Conservation (phyloP, 768 basidiomycete species). For the Mycena leptocephala region DNA sequence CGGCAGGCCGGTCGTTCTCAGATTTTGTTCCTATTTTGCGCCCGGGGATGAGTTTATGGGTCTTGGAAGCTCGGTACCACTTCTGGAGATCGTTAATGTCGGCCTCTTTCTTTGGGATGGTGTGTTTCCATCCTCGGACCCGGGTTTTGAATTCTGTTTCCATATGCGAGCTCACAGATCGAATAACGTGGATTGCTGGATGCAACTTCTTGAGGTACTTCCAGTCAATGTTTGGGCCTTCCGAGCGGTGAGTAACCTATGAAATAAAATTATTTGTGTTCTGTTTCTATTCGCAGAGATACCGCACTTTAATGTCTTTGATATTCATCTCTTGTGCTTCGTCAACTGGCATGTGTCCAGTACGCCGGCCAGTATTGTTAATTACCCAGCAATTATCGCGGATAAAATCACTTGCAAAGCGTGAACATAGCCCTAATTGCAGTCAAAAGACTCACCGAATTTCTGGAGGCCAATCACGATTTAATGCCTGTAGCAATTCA, state of each 20-base stretch:
- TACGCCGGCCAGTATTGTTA: slow-evolving; percentile 32
- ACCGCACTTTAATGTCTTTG: slow-evolving; percentile 16
- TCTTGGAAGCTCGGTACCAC: no score
- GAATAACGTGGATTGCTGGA: slow-evolving; percentile 37
- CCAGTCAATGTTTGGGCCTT: slow-evolving; percentile 40
- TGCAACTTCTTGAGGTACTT: slow-evolving; percentile 33
- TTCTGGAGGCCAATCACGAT: not conserved
- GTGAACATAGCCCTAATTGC: not conserved
- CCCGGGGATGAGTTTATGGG: no score
- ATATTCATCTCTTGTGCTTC: slow-evolving; percentile 43
- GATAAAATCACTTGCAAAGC: slow-evolving; percentile 12
- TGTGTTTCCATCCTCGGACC: slow-evolving; percentile 30
- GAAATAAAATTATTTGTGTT: not conserved
- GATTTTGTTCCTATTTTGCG: no score
- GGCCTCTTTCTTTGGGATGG: slow-evolving; percentile 19
- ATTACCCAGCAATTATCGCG: slow-evolving; percentile 41
- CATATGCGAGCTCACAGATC: slow-evolving; percentile 29
- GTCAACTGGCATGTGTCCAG: slow-evolving; percentile 29
- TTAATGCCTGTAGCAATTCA: not conserved
- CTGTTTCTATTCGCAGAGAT: no score
- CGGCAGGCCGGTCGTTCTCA: no score
- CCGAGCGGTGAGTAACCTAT: slow-evolving; percentile 39
- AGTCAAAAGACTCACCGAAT: not conserved
- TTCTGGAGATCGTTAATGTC: not conserved
- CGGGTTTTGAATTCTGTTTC: slow-evolving; percentile 19